These are phyloP conservation scores for Fusarium udum DNA, from an alignment of 2,329 filamentous ascomycete genomes.

Conservation along the genomic window DNA sequence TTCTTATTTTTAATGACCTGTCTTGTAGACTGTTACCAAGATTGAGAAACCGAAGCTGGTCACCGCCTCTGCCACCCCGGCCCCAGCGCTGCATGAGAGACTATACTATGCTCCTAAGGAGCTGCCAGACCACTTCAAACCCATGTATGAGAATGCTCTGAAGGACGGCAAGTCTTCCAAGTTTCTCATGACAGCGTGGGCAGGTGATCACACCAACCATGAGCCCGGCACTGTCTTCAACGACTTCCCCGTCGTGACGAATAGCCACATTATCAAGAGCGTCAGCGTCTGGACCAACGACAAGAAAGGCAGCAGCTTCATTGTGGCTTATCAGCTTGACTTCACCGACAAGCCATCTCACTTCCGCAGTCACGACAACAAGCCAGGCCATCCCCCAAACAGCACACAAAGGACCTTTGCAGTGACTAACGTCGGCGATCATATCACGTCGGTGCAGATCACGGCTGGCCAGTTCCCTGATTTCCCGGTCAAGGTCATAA, in stretches of 20 bases:
- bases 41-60: neutral
- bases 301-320: neutral
- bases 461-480: neutral
- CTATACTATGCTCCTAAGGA: neutral
- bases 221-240: neutral
- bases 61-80: neutral
- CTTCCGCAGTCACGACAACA: neutral
- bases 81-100: neutral
- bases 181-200: neutral
- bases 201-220: neutral
- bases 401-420: neutral
- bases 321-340: neutral
- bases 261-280: neutral
- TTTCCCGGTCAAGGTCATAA: neutral
- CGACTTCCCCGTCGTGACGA: neutral
- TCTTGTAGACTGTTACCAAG: neutral
- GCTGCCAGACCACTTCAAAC: neutral
- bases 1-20: neutral
- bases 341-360: neutral
- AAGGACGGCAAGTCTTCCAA: neutral
- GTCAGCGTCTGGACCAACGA: neutral
- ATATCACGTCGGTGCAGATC: neutral
- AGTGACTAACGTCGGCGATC: neutral
- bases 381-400: neutral
- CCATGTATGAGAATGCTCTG: neutral